Evolutionary conservation across 2,329 filamentous ascomycete genomes (phyloP).

Genomic region (Arthrobotrys entomopaga): DNA sequence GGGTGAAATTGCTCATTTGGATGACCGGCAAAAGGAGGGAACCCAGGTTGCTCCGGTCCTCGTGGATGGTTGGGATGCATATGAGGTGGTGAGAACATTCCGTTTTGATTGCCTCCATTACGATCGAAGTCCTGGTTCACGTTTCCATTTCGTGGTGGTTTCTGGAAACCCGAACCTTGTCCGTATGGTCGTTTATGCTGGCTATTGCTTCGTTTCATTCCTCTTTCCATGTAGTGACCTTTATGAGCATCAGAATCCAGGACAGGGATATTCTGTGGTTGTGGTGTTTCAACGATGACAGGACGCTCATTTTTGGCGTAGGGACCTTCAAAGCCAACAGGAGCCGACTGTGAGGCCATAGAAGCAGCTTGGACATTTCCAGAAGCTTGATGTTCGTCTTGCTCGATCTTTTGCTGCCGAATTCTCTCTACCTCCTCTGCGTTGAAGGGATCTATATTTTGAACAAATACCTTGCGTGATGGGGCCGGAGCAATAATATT

Average conservation of each 20-base stretch:
- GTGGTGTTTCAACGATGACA: neutral
- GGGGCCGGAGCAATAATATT: constrained; percentile 54
- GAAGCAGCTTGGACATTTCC: neutral
- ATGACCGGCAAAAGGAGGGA: constrained; percentile 9
- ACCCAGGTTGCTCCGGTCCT: constrained; percentile 9
- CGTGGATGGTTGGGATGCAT: constrained; percentile 18
- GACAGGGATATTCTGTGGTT: constrained; percentile 13
- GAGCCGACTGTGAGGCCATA: neutral
- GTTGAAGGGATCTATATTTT: constrained; percentile 16
- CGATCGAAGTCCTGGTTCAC: constrained; percentile 21
- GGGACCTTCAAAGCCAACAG: neutral
- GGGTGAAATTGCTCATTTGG: constrained; percentile 25
- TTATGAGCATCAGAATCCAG: constrained; percentile 8
- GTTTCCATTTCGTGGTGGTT: constrained; percentile 7
- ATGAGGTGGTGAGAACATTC: constrained; percentile 1
- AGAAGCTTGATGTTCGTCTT: neutral
- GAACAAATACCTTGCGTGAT: constrained; percentile 41
- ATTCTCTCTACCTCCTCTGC: neutral
- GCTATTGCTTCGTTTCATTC: constrained; percentile 9
- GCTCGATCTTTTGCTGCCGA: constrained; percentile 7
- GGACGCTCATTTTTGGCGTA: no score
- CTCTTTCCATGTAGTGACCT: constrained; percentile 21
- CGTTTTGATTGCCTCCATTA: constrained; percentile 1
- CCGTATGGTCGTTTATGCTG: constrained; percentile 21
- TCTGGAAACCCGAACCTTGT: constrained; percentile 4